Evolutionary conservation across 768 basidiomycete species (phyloP), one percentile per base, ranked within the genome.

Genomic region (Tephrocybe sp.): DNA sequence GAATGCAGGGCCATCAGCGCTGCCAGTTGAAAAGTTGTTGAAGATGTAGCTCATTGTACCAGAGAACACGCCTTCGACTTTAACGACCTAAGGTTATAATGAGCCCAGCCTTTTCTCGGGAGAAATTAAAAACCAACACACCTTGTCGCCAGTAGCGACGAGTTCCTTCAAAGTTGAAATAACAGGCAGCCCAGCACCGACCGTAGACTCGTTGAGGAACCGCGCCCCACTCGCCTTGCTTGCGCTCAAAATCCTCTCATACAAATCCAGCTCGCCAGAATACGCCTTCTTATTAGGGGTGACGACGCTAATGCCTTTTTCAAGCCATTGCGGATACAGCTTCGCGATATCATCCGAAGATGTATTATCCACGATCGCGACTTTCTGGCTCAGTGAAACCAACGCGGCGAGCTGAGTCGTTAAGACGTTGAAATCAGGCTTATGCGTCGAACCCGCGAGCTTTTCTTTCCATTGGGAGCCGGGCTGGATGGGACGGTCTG

Each of bases 11-110:
- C 87, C 87, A 43, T 80, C 79, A 4, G 83, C 71, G 40, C 78
- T 76, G 1, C 82, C 84, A 4, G 83, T 85, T 2, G 90, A 86
- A 72, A 94, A 92, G 55, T 93, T 85, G 72, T 98, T 98, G 79
- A 99, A 99, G 72, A 99, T 98, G 73, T 98, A 99, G 65, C 89
- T 92, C 78, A 99, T 83, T 2, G 97, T 99, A 8, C 97, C 97
- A 4, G 91, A 94, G 68, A 99, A 92, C 17, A 98, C 97, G 34
- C 97, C 97, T 68, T 99, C 97, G 57, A 98, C 91, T 75, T 92
- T 96, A 61, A 77, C 72, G 55, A 96, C 74, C 87, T 90, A 53
- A 20, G 36, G 31, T 39, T 7, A 20, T 22, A 41, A 39, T 31
- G 6, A n/a, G n/a, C 26, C 39, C 12, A 11, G 10, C 16, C 11